phyloP scores from a whole-genome alignment of 164 flowering plant genomes.

The Piper longum region DNA sequence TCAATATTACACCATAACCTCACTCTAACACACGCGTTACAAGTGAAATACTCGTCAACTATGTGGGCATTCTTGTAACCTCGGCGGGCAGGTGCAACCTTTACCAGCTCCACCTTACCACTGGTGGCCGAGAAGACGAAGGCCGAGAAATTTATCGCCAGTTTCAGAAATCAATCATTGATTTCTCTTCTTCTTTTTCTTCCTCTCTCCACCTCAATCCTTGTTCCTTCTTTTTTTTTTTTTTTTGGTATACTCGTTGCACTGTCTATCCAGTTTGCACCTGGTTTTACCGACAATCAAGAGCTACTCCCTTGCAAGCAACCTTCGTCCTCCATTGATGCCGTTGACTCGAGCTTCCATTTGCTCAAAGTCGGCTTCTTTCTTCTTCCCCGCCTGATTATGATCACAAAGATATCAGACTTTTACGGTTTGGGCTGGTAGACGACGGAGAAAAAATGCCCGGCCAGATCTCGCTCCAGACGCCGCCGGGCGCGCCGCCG shows the following conservation, averaged over 20 bases:
- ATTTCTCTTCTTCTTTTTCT: neutral
- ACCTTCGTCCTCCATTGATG: slow-evolving; percentile 2
- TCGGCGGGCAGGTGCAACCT: too few species aligned
- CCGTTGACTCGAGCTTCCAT: slow-evolving; percentile 2
- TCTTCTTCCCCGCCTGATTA: neutral
- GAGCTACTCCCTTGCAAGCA: slow-evolving; percentile 8
- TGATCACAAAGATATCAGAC: neutral
- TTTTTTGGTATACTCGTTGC: neutral
- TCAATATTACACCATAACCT: too few species aligned
- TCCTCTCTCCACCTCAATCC: neutral
- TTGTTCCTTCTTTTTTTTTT: neutral
- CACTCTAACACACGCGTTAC: too few species aligned
- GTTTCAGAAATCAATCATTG: neutral
- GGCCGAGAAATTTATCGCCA: neutral
- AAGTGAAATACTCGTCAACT: too few species aligned
- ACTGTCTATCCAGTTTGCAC: neutral
- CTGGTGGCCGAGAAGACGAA: neutral
- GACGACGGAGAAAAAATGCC: slow-evolving; percentile 6
- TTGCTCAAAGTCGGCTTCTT: slow-evolving; percentile 2
- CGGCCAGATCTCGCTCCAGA: slow-evolving; percentile 11
- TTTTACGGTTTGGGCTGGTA: neutral
- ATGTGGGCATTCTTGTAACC: too few species aligned
- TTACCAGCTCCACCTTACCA: too few species aligned
- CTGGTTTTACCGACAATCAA: neutral
- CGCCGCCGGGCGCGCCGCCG: slow-evolving; percentile 10